Conservation (phyloP, 2,329 filamentous ascomycete species). For the Fusarium odoratissimum region DNA sequence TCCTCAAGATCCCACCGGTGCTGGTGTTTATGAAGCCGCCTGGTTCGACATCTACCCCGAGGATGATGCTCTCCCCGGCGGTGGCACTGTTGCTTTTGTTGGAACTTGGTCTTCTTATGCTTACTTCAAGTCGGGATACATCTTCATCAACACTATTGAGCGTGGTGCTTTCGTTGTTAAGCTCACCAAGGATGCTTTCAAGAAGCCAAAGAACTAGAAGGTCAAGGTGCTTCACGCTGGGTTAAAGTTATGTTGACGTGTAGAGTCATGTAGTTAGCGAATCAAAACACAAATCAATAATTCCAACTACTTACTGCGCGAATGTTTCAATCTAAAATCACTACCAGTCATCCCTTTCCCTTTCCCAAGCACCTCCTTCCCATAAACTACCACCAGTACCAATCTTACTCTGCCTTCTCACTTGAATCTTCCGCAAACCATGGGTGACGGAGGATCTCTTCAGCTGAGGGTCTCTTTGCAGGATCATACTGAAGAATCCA, state of each 20-base stretch:
- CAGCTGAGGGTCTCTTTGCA: neutral
- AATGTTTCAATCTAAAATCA: neutral
- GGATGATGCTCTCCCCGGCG: conserved; percentile 55
- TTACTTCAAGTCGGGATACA: conserved; percentile 60
- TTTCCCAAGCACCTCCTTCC: rapidly evolving
- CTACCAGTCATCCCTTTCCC: rapidly evolving
- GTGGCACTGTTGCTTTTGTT: conserved; percentile 54
- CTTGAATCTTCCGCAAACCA: neutral
- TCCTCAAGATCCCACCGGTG: conserved; percentile 57
- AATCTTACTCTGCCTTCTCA: neutral
- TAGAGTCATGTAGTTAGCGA: rapidly evolving
- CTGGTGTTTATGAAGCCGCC: conserved; percentile 57
- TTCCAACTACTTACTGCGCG: neutral
- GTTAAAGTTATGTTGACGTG: rapidly evolving
- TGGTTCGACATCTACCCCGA: conserved; percentile 65
- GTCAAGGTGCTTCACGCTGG: rapidly evolving
- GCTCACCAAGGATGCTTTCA: conserved; percentile 38
- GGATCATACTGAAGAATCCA: neutral
- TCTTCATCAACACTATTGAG: conserved; percentile 65
- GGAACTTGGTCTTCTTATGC: conserved; percentile 63
- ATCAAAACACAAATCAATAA: neutral
- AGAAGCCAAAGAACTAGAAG: conserved; percentile 11
- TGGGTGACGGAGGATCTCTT: neutral
- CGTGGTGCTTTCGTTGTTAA: conserved; percentile 61
- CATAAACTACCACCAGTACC: rapidly evolving